phyloP scores from a whole-genome alignment of 2,329 filamentous ascomycete species.

The Fusarium oxysporum region DNA sequence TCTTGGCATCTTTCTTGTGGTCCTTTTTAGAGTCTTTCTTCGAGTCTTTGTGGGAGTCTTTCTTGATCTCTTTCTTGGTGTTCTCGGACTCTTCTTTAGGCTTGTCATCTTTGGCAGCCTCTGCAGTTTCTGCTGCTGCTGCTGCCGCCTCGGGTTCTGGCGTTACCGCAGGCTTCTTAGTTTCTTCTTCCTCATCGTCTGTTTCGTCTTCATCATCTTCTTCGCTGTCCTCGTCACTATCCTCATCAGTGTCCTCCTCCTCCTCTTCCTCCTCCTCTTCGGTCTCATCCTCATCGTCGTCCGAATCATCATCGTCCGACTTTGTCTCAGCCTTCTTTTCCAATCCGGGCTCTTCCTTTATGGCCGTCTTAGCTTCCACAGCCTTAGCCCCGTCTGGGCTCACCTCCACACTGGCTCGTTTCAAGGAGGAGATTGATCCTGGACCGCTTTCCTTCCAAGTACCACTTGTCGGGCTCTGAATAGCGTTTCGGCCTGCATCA shows the following conservation, averaged over 20 bases:
- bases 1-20: neutral
- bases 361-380: slow-evolving; percentile 51
- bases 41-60: slow-evolving; percentile 12
- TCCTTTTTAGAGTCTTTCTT: slow-evolving; percentile 19
- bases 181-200: slow-evolving; percentile 30
- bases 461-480: slow-evolving; percentile 58
- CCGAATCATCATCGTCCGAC: slow-evolving; percentile 37
- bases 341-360: slow-evolving; percentile 54
- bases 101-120: slow-evolving; percentile 19
- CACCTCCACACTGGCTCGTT: slow-evolving; percentile 43
- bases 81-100: slow-evolving; percentile 8
- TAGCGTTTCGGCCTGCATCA: slow-evolving; percentile 45
- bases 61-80: neutral
- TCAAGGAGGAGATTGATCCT: neutral
- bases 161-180: slow-evolving; percentile 18
- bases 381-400: slow-evolving; percentile 54
- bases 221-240: slow-evolving; percentile 24
- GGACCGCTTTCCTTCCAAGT: slow-evolving; percentile 54
- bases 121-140: neutral
- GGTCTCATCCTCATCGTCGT: slow-evolving; percentile 5
- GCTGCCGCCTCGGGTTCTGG: neutral
- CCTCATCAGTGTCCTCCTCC: slow-evolving; percentile 33
- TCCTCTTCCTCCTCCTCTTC: slow-evolving; percentile 41
- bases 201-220: slow-evolving; percentile 28
- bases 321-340: slow-evolving; percentile 51